These are phyloP conservation scores for Arabidopsis thaliana DNA, from an alignment of 345 rosid species.

Conservation along the genomic window DNA sequence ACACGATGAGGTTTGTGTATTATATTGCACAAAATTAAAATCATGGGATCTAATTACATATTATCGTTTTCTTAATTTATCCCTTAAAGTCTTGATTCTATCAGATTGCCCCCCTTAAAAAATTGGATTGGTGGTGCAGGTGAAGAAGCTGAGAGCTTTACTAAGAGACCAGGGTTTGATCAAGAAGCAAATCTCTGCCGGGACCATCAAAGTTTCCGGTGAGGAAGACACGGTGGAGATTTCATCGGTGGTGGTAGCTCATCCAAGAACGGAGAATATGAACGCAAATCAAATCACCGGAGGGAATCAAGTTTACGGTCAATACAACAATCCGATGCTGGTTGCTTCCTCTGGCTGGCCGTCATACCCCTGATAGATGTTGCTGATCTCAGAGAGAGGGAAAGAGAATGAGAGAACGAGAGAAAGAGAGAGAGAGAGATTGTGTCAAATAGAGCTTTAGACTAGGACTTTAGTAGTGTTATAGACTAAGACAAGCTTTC, in stretches of 20 bases:
- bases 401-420: neutral
- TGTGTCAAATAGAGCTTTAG: slow-evolving; percentile 19
- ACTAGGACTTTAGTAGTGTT: slow-evolving; percentile 22
- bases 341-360: slow-evolving; percentile 42
- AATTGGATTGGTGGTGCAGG: slow-evolving; percentile 13
- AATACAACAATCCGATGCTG: slow-evolving; percentile 34
- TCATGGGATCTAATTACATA: neutral
- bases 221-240: slow-evolving; percentile 30
- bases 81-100: neutral
- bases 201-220: slow-evolving; percentile 1
- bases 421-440: neutral
- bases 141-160: slow-evolving; percentile 42
- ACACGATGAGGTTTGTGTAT: slow-evolving; percentile 72
- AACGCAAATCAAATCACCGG: slow-evolving; percentile 17
- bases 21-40: neutral
- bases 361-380: slow-evolving; percentile 19
- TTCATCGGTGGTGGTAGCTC: slow-evolving; percentile 36
- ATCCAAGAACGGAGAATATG: slow-evolving; percentile 32
- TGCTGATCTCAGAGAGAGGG: slow-evolving; percentile 4
- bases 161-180: slow-evolving; percentile 34
- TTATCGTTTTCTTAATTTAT: neutral
- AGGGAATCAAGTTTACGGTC: slow-evolving; percentile 28
- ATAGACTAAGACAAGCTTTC: slow-evolving; percentile 33
- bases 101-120: neutral
- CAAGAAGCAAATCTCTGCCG: slow-evolving; percentile 20